phyloP scores from a whole-genome alignment of 2,329 filamentous ascomycete species.

The Exophiala calicioides region DNA sequence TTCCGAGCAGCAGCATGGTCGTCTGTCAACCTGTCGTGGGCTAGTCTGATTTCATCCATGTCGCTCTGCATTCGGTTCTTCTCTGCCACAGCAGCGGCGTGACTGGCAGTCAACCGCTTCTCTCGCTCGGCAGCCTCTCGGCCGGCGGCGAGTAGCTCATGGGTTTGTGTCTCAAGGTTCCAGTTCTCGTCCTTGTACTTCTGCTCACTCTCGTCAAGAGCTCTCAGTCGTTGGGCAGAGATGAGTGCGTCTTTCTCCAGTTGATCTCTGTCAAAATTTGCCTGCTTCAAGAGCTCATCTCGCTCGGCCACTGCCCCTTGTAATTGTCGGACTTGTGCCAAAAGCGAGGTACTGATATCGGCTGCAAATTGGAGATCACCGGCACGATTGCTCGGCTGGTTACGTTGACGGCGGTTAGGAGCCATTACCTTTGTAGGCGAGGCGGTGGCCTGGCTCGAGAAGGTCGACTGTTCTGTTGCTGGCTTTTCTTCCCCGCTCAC shows the following conservation, averaged over 20 bases:
- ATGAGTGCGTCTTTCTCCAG: conserved; percentile 81
- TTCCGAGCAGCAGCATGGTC: conserved; percentile 76
- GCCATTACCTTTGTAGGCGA: conserved; percentile 89
- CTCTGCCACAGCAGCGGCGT: conserved; percentile 70
- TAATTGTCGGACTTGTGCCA: conserved; percentile 89
- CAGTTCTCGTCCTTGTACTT: conserved; percentile 98
- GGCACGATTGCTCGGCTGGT: conserved; percentile 82
- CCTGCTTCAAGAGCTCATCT: conserved; percentile 78
- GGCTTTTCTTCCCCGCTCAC: conserved; percentile 66
- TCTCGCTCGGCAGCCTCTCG: conserved; percentile 80
- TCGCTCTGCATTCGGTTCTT: conserved; percentile 80
- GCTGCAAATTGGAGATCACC: conserved; percentile 99
- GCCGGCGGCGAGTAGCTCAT: conserved; percentile 73
- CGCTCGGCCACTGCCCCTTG: conserved; percentile 83
- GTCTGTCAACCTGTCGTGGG: conserved; percentile 75
- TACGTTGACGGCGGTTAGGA: conserved; percentile 83
- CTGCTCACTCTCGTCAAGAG: conserved; percentile 89
- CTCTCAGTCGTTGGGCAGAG: conserved; percentile 75
- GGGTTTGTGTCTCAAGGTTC: conserved; percentile 89
- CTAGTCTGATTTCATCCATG: conserved; percentile 82
- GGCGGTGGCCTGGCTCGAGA: conserved; percentile 78
- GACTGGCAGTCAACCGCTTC: conserved; percentile 72
- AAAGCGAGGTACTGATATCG: conserved; percentile 91
- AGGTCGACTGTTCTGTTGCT: conserved; percentile 72
- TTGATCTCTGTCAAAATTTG: conserved; percentile 72